phyloP scores from a whole-genome alignment of 1,284 basidiomycete species.

The Cerioporus squamosus region DNA sequence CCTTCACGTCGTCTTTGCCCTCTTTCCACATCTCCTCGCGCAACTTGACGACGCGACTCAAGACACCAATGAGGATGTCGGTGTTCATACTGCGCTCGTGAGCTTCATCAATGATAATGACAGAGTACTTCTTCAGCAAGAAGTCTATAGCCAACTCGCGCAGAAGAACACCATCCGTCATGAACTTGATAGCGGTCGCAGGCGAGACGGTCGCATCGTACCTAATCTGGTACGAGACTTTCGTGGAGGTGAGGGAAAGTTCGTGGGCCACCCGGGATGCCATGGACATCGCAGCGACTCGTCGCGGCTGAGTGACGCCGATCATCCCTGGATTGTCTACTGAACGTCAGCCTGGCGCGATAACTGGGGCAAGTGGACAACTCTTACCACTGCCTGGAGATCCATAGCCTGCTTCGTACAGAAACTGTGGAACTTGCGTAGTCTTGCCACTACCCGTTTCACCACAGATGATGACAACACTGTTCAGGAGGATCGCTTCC shows the following conservation, averaged over 20 bases:
- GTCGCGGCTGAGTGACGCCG: conserved; percentile 95
- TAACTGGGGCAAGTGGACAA: too few relatives aligned
- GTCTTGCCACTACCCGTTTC: conserved; percentile 98
- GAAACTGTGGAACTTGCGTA: conserved; percentile 94
- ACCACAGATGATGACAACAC: conserved; percentile 77
- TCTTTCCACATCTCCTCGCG: conserved; percentile 89
- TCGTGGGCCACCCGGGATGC: conserved; percentile 91
- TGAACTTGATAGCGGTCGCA: conserved; percentile 95
- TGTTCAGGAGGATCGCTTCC: conserved; percentile 88
- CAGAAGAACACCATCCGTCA: conserved; percentile 98
- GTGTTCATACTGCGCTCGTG: conserved; percentile 99
- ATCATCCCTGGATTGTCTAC: conserved; percentile 97
- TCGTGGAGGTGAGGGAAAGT: conserved; percentile 77
- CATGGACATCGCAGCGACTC: conserved; percentile 97
- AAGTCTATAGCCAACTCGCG: conserved; percentile 94
- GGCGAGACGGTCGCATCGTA: conserved; percentile 94
- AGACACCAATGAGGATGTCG: conserved; percentile 94
- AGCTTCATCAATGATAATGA: conserved; percentile 97
- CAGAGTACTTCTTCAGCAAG: conserved; percentile 87
- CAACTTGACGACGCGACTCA: conserved; percentile 90
- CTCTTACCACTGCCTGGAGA: conserved; percentile 74
- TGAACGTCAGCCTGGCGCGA: background rate
- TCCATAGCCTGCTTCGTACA: conserved; percentile 96
- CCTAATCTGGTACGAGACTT: conserved; percentile 95
- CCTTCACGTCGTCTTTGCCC: conserved; percentile 68